Conservation (phyloP, 306 rosid species). For the Hippophae tibetana region DNA sequence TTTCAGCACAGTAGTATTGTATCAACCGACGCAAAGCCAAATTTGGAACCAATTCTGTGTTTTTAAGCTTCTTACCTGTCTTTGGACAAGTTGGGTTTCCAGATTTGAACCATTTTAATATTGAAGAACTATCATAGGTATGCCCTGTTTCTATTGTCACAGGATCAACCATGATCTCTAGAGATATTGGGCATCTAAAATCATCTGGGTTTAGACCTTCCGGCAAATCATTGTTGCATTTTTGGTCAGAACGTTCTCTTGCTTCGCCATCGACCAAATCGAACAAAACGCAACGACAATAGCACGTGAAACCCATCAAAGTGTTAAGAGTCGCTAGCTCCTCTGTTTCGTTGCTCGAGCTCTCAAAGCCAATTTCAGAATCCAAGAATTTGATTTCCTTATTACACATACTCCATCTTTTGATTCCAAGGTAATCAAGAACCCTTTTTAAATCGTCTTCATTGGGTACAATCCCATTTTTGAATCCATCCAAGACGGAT, state of each 20-base stretch:
- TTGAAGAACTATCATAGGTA: slow-evolving; percentile 77
- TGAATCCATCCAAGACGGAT: slow-evolving; percentile 32
- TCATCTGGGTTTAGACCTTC: slow-evolving; percentile 44
- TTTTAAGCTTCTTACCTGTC: slow-evolving; percentile 52
- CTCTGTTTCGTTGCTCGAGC: slow-evolving; percentile 24
- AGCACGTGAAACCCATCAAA: slow-evolving; percentile 46
- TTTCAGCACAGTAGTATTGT: slow-evolving; percentile 42
- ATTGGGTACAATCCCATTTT: slow-evolving; percentile 32
- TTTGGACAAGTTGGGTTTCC: slow-evolving; percentile 66
- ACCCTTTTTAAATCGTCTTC: slow-evolving; percentile 32
- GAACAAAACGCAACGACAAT: slow-evolving; percentile 50
- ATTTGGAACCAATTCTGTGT: slow-evolving; percentile 54
- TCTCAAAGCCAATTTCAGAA: slow-evolving; percentile 46
- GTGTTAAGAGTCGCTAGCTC: slow-evolving; percentile 29
- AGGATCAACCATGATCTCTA: slow-evolving; percentile 77
- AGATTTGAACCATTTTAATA: slow-evolving; percentile 58
- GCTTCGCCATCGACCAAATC: slow-evolving; percentile 30
- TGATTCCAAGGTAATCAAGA: slow-evolving; percentile 49
- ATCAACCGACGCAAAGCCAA: slow-evolving; percentile 39
- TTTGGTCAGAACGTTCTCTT: slow-evolving; percentile 21
- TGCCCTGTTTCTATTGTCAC: slow-evolving; percentile 78
- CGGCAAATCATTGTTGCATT: slow-evolving; percentile 6
- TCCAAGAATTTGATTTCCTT: slow-evolving; percentile 65
- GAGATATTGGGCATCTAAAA: slow-evolving; percentile 74
- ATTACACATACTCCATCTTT: slow-evolving; percentile 49